A percentile compares a stretch with the other conserved stretches of the same genome.
These are phyloP conservation scores for Plasmopara muralis DNA, from an alignment of 352 stramenopile species.

Conservation along the genomic window DNA sequence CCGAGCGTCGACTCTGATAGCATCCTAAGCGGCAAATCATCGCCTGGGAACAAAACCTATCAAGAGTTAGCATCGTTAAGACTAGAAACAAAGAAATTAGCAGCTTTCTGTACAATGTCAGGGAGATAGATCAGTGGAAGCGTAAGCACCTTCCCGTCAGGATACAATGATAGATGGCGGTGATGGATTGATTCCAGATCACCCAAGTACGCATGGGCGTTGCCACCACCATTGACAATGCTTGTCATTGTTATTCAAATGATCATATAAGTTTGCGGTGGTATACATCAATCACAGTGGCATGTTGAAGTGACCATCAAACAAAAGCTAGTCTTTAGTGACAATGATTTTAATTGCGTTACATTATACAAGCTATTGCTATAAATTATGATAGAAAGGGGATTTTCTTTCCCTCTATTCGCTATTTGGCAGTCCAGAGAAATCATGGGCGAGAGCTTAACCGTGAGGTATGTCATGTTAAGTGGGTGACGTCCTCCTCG, in stretches of 20 bases:
- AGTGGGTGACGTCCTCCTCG: not conserved
- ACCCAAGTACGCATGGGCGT: slow-evolving; percentile 65
- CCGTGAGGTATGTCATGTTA: slow-evolving; percentile 35
- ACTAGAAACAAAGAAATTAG: not conserved
- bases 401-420: too few species aligned
- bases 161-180: slow-evolving; percentile 38
- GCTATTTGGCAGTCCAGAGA: too few species aligned
- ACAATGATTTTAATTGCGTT: too few species aligned
- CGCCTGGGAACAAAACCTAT: slow-evolving; percentile 78
- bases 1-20: slow-evolving; percentile 51
- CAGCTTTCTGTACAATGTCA: slow-evolving; percentile 50
- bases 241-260: not conserved
- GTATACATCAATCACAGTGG: not conserved
- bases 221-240: slow-evolving; percentile 8
- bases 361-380: too few species aligned
- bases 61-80: not conserved
- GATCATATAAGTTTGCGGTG: not conserved
- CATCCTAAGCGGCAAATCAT: slow-evolving; percentile 69
- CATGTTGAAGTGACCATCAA: slow-evolving; percentile 2
- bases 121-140: slow-evolving; percentile 68
- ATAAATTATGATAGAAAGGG: too few species aligned
- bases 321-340: not conserved
- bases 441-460: slow-evolving; percentile 39
- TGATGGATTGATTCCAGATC: slow-evolving; percentile 53
- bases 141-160: slow-evolving; percentile 41